Evolutionary conservation across 1,139 yeast species (phyloP), one percentile per base, ranked within the genome.

Genomic region (Wickerhamomyces sp.): DNA sequence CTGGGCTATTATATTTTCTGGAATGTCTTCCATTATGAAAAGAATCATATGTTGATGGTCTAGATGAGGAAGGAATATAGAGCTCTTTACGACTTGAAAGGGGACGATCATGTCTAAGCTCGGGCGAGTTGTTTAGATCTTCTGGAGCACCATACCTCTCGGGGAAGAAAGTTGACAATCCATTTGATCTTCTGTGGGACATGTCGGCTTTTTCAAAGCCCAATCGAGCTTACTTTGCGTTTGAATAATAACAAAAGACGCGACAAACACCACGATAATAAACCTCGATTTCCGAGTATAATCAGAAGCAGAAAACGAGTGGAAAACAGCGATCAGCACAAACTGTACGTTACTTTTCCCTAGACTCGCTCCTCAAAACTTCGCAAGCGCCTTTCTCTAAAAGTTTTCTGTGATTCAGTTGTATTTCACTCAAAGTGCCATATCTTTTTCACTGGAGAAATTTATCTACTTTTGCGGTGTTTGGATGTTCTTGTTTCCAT

Each of bases 141-240:
- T 33, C 40, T 5, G 28, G 20, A 4, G 12, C 16, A 5, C 13
- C 18, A 17, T 26, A 24, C 30, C 35, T 32, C 3, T 41, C 44
- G 3, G 44, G 42, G 17, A 41, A 41, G 30, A 41, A 41, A 2
- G 30, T 27, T 7, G 44, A 33, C 26, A 41, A 22, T 10, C 35
- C 35, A 20, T 30, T 26, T 17, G 38, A n/a, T 26, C 31, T 30
- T 30, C 35, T 32, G 21, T 35, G 32, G 13, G 38, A 35, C 40
- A 35, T 36, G 27, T 7, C 13, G 12, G 15, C n/a, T 25, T 21
- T 7, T 18, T 19, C 16, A 26, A 9, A 26, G 28, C 28, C n/a
- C n/a, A 7, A 18, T 7, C 13, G 32, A 29, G 32, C 5, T 21
- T 10, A 21, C 7, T 21, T 10, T 21, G 24, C 24, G n/a, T n/a